Base-by-base conservation (phyloP, 2,329 filamentous ascomycete species). In the Fusarium pseudocircinatum region DNA sequence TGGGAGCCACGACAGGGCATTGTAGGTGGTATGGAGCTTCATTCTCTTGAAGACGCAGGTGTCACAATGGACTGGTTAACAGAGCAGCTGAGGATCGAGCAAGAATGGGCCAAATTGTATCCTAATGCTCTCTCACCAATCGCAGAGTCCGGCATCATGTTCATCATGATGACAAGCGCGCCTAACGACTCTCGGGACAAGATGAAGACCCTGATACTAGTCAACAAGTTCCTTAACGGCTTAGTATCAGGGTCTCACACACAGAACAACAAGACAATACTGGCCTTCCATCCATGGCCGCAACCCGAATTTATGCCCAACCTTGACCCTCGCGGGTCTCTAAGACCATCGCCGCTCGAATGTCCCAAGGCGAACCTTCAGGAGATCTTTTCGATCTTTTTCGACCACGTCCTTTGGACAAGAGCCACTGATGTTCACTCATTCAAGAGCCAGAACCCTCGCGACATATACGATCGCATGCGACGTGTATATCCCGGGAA, bases 141-240 rank as follows among this genome's bases (percentile, higher is more conserved):
- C 22, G 42, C 53, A 18, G 34, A 63, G 56, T 59, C 53, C 5
- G 60, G 34, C 2, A 63, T 63, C 12, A 28, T 37, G 32, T 63
- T 63, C 7, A 13, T 60, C 26, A 60, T 60, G 60, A 15, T 14
- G 12, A 4, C 11, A 3, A n/a, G 53, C 14, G 42, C 42, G 12
- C 56, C 43, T 13, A 22, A 20, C 6, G 53, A 34, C 10, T 22
- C 24, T 10, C 40, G 26, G 28, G 53, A 60, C 20, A 63, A 46
- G 16, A 36, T 60, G 8, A 63, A 60, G 28, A 24, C 42, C 10
- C 20, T 63, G 18, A 40, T 63, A 30, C 18, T 63, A n/a, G 53
- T 22, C 30, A 63, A 63, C 20, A 63, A 60, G 34, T 63, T 60
- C 22, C 53, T 63, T 6, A 60, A 60, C 20, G 60, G 60, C 15